Percentiles rank a stretch among this genome's conserved stretches.
phyloP scores from a whole-genome alignment of 2,329 filamentous ascomycete genomes.

The Plectosphaerella sp. region DNA sequence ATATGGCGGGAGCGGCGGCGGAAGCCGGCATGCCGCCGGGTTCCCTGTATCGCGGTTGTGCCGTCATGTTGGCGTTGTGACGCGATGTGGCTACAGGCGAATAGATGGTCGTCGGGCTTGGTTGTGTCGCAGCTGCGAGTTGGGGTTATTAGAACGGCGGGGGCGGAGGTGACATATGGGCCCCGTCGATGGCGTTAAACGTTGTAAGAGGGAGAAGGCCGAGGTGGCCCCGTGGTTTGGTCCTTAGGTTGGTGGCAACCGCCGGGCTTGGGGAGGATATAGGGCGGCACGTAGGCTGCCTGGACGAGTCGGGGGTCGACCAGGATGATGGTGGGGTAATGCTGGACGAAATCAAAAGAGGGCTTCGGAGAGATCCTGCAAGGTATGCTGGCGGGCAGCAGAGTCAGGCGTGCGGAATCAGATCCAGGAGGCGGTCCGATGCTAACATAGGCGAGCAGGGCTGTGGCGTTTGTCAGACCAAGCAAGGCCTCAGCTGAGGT shows the following conservation, averaged over 20 bases:
- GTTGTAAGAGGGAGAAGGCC: no score
- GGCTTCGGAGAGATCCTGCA: no score
- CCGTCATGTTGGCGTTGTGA: conserved; percentile 24
- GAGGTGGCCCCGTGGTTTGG: no score
- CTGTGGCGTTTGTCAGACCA: no score
- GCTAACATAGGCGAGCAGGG: no score
- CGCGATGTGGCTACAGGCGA: not conserved
- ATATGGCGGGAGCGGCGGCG: conserved; percentile 27
- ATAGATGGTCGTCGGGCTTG: not conserved
- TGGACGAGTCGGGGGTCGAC: not conserved
- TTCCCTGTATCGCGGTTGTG: conserved; percentile 30
- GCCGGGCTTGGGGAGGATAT: not conserved
- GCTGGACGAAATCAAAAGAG: no score
- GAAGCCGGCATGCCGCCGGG: conserved; percentile 16
- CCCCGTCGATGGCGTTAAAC: no score
- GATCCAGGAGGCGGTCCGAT: no score
- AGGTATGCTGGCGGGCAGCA: no score
- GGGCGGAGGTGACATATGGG: not conserved
- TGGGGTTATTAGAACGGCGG: not conserved
- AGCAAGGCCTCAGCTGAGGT: no score
- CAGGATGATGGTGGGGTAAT: not conserved
- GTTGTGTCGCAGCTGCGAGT: not conserved
- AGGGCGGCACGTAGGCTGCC: not conserved
- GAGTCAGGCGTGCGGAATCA: no score
- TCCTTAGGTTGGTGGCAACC: no score